Conservation (phyloP, 345 rosid species). For the Hypericum androsaemum region DNA sequence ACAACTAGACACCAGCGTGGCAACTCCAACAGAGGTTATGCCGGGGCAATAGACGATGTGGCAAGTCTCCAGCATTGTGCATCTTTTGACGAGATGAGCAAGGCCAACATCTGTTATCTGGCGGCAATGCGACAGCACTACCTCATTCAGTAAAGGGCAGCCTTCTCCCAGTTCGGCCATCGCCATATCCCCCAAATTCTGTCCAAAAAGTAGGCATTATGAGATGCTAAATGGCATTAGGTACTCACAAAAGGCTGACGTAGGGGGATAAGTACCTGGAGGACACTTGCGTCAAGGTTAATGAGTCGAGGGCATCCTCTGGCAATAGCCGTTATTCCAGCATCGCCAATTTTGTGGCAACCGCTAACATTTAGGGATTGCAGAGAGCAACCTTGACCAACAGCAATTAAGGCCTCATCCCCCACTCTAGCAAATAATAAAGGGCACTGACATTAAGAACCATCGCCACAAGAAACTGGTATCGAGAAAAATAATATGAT, state of each 20-base stretch:
- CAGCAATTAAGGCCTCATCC: constrained; percentile 63
- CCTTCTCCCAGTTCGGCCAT: constrained; percentile 76
- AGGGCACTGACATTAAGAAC: too few species aligned
- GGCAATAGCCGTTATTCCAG: constrained; percentile 74
- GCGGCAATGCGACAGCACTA: constrained; percentile 83
- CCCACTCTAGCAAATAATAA: constrained; percentile 48
- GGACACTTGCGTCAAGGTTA: constrained; percentile 74
- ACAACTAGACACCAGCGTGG: constrained; percentile 76
- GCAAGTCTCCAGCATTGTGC: constrained; percentile 58
- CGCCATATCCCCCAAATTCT: constrained; percentile 74
- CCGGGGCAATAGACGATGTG: constrained; percentile 77
- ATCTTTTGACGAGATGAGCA: constrained; percentile 55
- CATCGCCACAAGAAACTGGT: too few species aligned
- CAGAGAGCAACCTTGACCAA: constrained; percentile 70
- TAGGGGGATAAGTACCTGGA: constrained; percentile 42
- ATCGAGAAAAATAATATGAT: too few species aligned
- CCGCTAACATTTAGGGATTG: constrained; percentile 74
- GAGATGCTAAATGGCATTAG: background rate
- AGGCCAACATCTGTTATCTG: constrained; percentile 62
- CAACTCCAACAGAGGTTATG: constrained; percentile 67
- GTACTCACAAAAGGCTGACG: background rate
- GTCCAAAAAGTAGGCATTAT: constrained; percentile 9
- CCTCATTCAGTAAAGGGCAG: constrained; percentile 61
- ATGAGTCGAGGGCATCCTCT: constrained; percentile 72
- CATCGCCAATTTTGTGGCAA: constrained; percentile 74